Evolutionary conservation across 2,329 filamentous ascomycete genomes (phyloP).

Genomic region (Colletotrichum nymphaeae): DNA sequence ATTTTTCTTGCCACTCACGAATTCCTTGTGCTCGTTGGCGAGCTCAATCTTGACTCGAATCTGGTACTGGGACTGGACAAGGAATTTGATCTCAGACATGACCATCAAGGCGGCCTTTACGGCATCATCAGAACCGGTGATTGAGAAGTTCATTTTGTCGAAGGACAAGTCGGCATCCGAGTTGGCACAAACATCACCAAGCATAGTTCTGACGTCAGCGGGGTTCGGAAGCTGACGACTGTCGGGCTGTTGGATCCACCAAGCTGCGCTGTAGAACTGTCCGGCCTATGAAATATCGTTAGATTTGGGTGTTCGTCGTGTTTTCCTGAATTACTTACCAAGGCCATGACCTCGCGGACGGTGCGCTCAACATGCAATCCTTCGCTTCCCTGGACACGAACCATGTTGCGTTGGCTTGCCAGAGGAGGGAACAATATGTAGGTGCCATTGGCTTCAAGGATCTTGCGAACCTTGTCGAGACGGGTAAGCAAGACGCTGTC

Average conservation of each 20-base stretch:
- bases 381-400: slow-evolving; percentile 93
- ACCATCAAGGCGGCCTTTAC: slow-evolving; percentile 96
- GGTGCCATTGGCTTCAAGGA: slow-evolving; percentile 95
- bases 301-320: slow-evolving; percentile 37
- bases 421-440: slow-evolving; percentile 93
- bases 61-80: slow-evolving; percentile 87
- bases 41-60: slow-evolving; percentile 98
- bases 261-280: slow-evolving; percentile 97
- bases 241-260: slow-evolving; percentile 70
- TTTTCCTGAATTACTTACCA: slow-evolving; percentile 68
- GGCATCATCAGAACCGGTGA: slow-evolving; percentile 95
- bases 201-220: slow-evolving; percentile 87
- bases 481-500: slow-evolving; percentile 93
- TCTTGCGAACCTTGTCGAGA: slow-evolving; percentile 96
- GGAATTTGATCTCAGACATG: slow-evolving; percentile 90
- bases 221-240: slow-evolving; percentile 67
- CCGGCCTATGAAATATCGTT: slow-evolving; percentile 71
- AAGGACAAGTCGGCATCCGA: slow-evolving; percentile 95
- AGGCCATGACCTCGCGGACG: slow-evolving; percentile 92
- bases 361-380: slow-evolving; percentile 95
- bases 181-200: slow-evolving; percentile 95
- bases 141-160: slow-evolving; percentile 92
- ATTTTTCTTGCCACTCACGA: slow-evolving; percentile 99
- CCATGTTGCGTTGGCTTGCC: slow-evolving; percentile 84
- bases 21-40: slow-evolving; percentile 99